Evolutionary conservation across 2,329 filamentous ascomycete genomes (phyloP).

Genomic region (Ophiostoma australiae): DNA sequence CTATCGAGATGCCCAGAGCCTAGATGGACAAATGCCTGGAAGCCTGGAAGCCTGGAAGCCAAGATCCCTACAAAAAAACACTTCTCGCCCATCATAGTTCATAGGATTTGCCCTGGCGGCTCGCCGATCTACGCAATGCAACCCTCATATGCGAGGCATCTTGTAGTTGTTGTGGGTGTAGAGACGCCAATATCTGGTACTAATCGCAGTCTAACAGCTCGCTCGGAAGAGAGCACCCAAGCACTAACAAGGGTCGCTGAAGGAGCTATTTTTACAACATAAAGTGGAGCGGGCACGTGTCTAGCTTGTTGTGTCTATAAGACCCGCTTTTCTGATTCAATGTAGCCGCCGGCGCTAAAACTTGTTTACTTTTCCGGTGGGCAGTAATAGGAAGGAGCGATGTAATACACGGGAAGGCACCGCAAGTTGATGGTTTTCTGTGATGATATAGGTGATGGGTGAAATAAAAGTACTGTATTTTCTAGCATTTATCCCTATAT

Average conservation of each 20-base stretch:
- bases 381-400: conserved; percentile 4
- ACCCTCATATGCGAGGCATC: background rate
- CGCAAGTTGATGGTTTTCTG: background rate
- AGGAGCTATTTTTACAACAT: conserved; percentile 11
- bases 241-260: background rate
- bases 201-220: background rate
- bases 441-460: background rate
- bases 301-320: background rate
- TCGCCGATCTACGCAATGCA: conserved; percentile 5
- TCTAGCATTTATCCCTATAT: background rate
- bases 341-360: conserved; percentile 24
- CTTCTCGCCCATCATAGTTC: background rate
- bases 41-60: background rate
- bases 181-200: background rate
- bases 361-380: conserved; percentile 7
- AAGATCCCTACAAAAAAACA: background rate
- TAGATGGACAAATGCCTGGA: background rate
- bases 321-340: background rate
- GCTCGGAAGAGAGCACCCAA: too few relatives aligned
- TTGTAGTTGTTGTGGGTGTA: background rate
- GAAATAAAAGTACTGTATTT: background rate
- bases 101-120: background rate
- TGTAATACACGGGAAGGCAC: background rate
- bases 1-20: background rate
- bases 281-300: conserved; percentile 5